Base-by-base conservation (phyloP, 257 asterid genomes). In the Oldenlandia corymbosa region DNA sequence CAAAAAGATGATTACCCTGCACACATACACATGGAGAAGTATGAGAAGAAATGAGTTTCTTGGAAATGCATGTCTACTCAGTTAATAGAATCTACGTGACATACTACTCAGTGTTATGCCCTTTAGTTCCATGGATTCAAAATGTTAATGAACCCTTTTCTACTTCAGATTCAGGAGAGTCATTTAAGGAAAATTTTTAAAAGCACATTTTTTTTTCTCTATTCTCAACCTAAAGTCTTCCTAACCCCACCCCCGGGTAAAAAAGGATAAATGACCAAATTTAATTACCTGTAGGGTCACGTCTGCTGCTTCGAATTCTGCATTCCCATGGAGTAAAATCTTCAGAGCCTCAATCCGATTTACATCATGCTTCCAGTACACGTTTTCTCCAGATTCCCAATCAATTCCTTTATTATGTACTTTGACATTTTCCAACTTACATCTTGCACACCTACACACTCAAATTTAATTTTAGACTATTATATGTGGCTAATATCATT, bases 311-410 rank as follows among this genome's bases (percentile, higher is more conserved):
- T 90, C 96, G 67, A 93, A 90, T 78, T 93, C 99, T 20, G 99
- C 97, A 81, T 93, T 93, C 78, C 99, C 99, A 71, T 85, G 94
- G 64, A 93, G 79, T 55, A 90, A 65, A 45, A 93, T 83, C 77
- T 87, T 85, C 59, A 90, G 74, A 67, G 87, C 76, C 88, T 90
- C 94, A 68, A 79, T 75, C 64, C 97, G 90, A 65, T 81, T 81
- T 76, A 93, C 91, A 70, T 87, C 91, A 74, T 93, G 99, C 86
- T 90, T 90, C 99, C 99, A 93, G 74, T 87, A 93, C 47, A 79
- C 51, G 77, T 90, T 93, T 60, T 80, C 85, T 63, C 68, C 75
- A 21, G 90, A 83, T 66, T 80, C 79, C 99, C 99, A 90, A 76
- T 93, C 73, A 81, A 93, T 80, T 69, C 99, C 99, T 39, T 71